These are phyloP conservation scores for Aegilops longissima DNA, from an alignment of 176 grass and related monocot genomes.

Conservation along the genomic window DNA sequence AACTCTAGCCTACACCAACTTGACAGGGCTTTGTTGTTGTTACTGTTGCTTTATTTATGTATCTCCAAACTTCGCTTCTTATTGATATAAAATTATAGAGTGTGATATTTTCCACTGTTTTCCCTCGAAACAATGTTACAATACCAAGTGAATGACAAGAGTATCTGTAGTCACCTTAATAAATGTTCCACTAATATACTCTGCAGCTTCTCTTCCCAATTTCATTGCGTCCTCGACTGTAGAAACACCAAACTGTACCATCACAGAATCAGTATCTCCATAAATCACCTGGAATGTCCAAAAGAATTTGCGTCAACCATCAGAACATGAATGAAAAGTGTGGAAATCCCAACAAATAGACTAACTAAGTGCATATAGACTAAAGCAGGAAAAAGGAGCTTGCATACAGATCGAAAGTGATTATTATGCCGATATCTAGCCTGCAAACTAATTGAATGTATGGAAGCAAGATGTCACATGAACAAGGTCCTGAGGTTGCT, in stretches of 20 bases:
- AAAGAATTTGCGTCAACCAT: neutral
- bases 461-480: constrained; percentile 10
- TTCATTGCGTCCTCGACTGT: constrained; percentile 85
- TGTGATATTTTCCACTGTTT: neutral
- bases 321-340: constrained; percentile 7
- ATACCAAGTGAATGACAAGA: neutral
- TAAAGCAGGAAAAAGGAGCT: neutral
- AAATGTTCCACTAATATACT: constrained; percentile 91
- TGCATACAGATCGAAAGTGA: neutral
- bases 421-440: neutral
- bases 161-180: constrained; percentile 61
- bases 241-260: constrained; percentile 96
- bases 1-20: neutral
- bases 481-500: constrained; percentile 2
- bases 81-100: neutral
- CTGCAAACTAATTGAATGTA: constrained; percentile 6
- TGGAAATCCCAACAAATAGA: neutral
- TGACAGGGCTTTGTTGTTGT: neutral
- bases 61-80: neutral
- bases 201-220: constrained; percentile 94
- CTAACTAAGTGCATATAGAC: neutral
- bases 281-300: constrained; percentile 75
- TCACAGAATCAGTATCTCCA: constrained; percentile 97
- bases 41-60: neutral
- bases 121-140: neutral